Conservation (phyloP, 2,329 filamentous ascomycete species). For the Fusarium temperatum region DNA sequence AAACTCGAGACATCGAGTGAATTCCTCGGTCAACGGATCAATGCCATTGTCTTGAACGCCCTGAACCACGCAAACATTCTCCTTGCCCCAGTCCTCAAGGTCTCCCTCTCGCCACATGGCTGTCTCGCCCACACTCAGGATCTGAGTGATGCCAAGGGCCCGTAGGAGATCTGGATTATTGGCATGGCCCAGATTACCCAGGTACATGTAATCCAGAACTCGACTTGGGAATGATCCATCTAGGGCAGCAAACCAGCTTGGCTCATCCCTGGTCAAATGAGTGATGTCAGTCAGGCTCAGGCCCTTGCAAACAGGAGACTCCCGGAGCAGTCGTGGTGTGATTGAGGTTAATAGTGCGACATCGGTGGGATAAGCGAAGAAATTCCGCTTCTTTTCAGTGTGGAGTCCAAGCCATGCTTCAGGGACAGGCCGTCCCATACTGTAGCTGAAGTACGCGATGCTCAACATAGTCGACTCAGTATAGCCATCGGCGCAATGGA, state of each 20-base stretch:
- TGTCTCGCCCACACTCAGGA: slow-evolving; percentile 91
- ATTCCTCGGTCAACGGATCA: slow-evolving; percentile 87
- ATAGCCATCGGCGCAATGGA: slow-evolving; percentile 96
- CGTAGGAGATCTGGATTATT: slow-evolving; percentile 88
- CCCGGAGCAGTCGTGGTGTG: slow-evolving; percentile 76
- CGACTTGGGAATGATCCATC: slow-evolving; percentile 93
- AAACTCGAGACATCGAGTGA: slow-evolving; percentile 86
- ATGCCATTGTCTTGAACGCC: slow-evolving; percentile 97
- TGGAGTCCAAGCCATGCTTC: slow-evolving; percentile 91
- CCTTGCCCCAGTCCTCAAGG: slow-evolving; percentile 74
- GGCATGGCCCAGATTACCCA: slow-evolving; percentile 91
- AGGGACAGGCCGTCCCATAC: slow-evolving; percentile 80
- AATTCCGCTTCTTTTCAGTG: slow-evolving; percentile 82
- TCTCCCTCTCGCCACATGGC: slow-evolving; percentile 81
- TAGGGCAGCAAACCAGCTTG: slow-evolving; percentile 81
- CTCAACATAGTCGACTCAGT: slow-evolving; percentile 91
- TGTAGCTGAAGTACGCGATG: slow-evolving; percentile 93
- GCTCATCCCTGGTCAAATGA: slow-evolving; percentile 66
- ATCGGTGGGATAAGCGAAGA: slow-evolving; percentile 94
- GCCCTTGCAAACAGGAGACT: slow-evolving; percentile 67
- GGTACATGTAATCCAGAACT: slow-evolving; percentile 92
- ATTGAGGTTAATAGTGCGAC: slow-evolving; percentile 83
- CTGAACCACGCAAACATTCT: slow-evolving; percentile 83
- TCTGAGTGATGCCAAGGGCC: slow-evolving; percentile 83
- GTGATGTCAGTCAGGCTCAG: slow-evolving; percentile 64